A percentile compares a stretch with the other conserved stretches of the same genome.
These are phyloP conservation scores for Microstroma glucosiphilum DNA, from an alignment of 1,284 basidiomycete species.

Conservation along the genomic window DNA sequence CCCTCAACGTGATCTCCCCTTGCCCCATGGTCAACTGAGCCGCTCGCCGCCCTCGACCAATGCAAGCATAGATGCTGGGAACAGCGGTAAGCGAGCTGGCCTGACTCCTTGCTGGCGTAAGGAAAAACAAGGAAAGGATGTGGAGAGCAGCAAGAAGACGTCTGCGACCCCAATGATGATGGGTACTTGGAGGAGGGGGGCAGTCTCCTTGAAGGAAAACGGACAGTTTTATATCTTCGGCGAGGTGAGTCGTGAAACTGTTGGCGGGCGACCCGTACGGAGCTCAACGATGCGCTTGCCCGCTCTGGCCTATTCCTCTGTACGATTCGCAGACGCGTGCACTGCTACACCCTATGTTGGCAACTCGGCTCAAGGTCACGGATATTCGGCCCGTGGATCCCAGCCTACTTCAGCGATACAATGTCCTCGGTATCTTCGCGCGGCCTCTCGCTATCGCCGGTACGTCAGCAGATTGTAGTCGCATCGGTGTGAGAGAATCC, in stretches of 20 bases:
- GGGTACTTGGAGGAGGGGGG: constrained; percentile 13
- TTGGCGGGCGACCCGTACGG: too few relatives aligned
- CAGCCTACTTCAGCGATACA: constrained; percentile 27
- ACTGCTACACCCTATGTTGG: constrained; percentile 30
- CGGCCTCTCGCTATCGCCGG: constrained; percentile 16
- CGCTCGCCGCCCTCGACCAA: too few relatives aligned
- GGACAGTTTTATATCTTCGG: constrained; percentile 28
- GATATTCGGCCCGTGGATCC: constrained; percentile 34
- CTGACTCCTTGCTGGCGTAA: too few relatives aligned
- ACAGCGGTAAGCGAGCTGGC: too few relatives aligned
- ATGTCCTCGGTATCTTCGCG: constrained; percentile 33
- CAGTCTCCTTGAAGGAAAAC: constrained; percentile 30
- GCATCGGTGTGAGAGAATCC: neutral
- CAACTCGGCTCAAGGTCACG: constrained; percentile 19
- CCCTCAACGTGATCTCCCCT: too few relatives aligned
- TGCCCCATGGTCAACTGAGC: too few relatives aligned
- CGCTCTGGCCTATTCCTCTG: too few relatives aligned
- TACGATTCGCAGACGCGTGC: constrained; percentile 9
- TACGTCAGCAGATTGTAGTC: neutral
- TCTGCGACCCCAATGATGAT: too few relatives aligned
- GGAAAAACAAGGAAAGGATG: too few relatives aligned
- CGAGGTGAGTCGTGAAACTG: constrained; percentile 15
- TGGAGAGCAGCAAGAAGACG: too few relatives aligned
- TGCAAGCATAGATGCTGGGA: too few relatives aligned
- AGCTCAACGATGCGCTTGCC: too few relatives aligned